Evolutionary conservation across 1,284 basidiomycete species (phyloP), one percentile per base, ranked within the genome.

Genomic region (Boletus sp.): DNA sequence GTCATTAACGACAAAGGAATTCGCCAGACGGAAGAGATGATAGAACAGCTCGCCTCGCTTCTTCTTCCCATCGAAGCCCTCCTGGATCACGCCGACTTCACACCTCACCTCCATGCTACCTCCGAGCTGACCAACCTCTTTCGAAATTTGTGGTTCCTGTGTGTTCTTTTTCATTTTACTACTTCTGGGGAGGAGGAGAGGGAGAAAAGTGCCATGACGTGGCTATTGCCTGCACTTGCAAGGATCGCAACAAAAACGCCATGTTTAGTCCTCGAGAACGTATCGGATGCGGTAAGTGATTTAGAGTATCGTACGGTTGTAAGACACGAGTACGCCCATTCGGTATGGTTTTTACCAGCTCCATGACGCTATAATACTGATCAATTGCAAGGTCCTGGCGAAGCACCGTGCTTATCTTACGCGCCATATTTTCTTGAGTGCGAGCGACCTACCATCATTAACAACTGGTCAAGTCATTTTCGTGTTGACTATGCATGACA

Each of bases 61-160:
- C 78, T 98, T 33, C 85, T 96, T 18, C 92, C 94, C 1, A 93
- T 99, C 58, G 94, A 96, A 65, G 89, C 92, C 1, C 80, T 98
- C 12, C 80, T 99, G n/a, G 77, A 83, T 39, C 92, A 96, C 68
- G 65, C 76, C 22, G 85, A 90, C 62, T 90, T 92, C 70, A 81
- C 84, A 55, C 87, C 91, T 1, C 82, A 88, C 42, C 61, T 78
- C 15, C 73, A 82, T 39, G 72, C 88, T 20, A 80, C 86, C 3
- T 70, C 83, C 1, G 87, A 88, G 47, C 72, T 92, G n/a, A 87
- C 92, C 5, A 80, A 86, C 5, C 79, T 94, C 20, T 99, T 98
- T 82, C 85, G 96, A 49, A 95, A 94, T 71, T 83, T 96, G 76
- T 99, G 96, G 96, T 94, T 97, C 75, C 76, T 98, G 15, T 94